Percentiles rank a stretch among this genome's conserved stretches.
Conservation (phyloP, 2,329 filamentous ascomycete genomes). For the Meredithiella fracta region DNA sequence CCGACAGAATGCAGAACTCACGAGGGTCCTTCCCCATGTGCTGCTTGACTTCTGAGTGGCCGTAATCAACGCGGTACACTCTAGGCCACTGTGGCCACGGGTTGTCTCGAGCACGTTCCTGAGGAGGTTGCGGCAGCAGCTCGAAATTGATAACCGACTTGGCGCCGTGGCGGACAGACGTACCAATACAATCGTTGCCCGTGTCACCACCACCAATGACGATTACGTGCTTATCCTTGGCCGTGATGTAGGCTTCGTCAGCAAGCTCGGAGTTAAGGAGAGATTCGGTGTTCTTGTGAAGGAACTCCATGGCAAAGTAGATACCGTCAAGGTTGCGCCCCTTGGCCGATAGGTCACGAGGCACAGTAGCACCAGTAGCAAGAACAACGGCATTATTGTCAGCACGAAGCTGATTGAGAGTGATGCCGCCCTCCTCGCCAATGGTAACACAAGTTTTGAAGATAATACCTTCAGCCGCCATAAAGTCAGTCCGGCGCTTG, state of each 20-base stretch:
- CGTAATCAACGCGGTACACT: constrained; percentile 97
- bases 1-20: constrained; percentile 96
- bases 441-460: constrained; percentile 67
- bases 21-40: constrained; percentile 93
- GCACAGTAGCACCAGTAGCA: constrained; percentile 82
- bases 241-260: constrained; percentile 77
- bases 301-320: constrained; percentile 93
- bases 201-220: constrained; percentile 97
- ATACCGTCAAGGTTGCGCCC: constrained; percentile 77
- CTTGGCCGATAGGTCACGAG: constrained; percentile 80
- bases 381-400: constrained; percentile 74
- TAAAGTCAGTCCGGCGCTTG: constrained; percentile 86
- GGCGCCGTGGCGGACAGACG: constrained; percentile 84
- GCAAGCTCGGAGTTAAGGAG: constrained; percentile 78
- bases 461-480: constrained; percentile 72
- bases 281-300: constrained; percentile 96
- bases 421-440: constrained; percentile 42
- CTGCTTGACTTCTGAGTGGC: constrained; percentile 86
- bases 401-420: constrained; percentile 54
- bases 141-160: constrained; percentile 96
- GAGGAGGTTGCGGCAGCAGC: constrained; percentile 77
- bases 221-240: constrained; percentile 88
- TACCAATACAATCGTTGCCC: constrained; percentile 95
- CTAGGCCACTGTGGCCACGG: constrained; percentile 98
- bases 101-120: constrained; percentile 82